Conservation (phyloP, 2,329 filamentous ascomycete genomes). For the Apiospora saccharicola region DNA sequence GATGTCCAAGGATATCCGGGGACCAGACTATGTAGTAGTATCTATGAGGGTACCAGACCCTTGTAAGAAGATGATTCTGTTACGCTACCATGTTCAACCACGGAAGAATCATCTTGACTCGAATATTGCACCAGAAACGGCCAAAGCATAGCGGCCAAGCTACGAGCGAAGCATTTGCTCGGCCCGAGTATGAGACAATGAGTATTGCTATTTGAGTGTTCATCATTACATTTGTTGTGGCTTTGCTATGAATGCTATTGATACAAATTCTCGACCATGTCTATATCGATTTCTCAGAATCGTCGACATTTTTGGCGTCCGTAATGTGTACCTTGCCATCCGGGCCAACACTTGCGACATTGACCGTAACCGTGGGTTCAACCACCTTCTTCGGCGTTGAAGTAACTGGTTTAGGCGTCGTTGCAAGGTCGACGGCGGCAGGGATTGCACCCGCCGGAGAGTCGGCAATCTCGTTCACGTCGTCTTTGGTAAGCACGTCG, state of each 20-base stretch:
- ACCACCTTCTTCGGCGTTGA: constrained; percentile 41
- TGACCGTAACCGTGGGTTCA: constrained; percentile 54
- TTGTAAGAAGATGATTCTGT: no score
- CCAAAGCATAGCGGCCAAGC: neutral
- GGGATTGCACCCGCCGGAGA: constrained; percentile 75
- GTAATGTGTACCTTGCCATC: constrained; percentile 74
- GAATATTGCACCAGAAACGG: neutral
- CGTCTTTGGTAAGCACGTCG: constrained; percentile 77
- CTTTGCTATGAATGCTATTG: constrained; percentile 6
- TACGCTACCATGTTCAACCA: no score
- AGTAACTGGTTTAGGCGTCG: constrained; percentile 45
- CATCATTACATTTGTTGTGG: neutral
- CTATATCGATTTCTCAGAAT: constrained; percentile 49
- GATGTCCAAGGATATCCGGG: no score
- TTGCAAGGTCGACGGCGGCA: constrained; percentile 60
- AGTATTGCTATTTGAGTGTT: neutral
- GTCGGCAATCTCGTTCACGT: constrained; percentile 92
- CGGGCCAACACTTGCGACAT: constrained; percentile 62
- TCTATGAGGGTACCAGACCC: no score
- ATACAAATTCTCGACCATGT: neutral
- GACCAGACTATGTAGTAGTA: no score
- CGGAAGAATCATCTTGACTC: no score
- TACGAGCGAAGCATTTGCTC: neutral
- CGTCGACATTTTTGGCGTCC: constrained; percentile 64
- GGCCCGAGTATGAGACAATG: neutral